Percentiles rank a stretch among this genome's conserved stretches.
phyloP scores from a whole-genome alignment of 176 grass and related monocot genomes.

The Ampelocalamus luodianensis region DNA sequence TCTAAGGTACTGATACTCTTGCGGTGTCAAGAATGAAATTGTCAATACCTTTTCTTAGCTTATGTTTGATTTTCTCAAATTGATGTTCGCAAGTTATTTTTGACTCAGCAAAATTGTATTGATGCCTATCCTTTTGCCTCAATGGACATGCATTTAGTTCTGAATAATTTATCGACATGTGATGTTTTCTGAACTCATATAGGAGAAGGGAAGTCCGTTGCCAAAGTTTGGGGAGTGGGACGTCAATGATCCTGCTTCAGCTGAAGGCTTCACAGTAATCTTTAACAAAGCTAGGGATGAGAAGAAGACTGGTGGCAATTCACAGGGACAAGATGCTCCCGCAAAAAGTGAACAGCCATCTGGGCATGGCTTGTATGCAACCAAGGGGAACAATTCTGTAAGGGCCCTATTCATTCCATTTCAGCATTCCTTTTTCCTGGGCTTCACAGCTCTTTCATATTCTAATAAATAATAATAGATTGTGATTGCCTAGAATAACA shows the following conservation, averaged over 20 bases:
- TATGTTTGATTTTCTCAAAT: background rate
- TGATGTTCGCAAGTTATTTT: background rate
- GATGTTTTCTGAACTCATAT: background rate
- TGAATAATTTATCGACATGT: background rate
- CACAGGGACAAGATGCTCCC: background rate
- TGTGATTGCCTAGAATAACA: background rate
- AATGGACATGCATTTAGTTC: background rate
- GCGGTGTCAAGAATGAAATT: background rate
- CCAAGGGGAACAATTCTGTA: slow-evolving; percentile 31
- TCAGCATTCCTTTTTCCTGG: background rate
- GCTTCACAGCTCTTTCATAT: background rate
- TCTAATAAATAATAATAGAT: background rate
- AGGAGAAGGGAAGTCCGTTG: background rate
- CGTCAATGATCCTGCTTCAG: slow-evolving; percentile 10
- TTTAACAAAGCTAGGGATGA: slow-evolving; percentile 47
- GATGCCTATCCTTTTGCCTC: background rate
- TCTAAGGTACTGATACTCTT: background rate
- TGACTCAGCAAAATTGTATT: background rate
- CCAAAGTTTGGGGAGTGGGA: slow-evolving; percentile 1
- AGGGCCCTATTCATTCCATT: background rate
- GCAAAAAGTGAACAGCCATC: background rate
- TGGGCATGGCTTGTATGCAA: slow-evolving; percentile 2
- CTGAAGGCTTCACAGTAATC: slow-evolving; percentile 39
- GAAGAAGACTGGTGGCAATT: slow-evolving; percentile 36
- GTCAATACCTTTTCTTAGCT: background rate